These are phyloP conservation scores for Pelargonium fulgidum DNA, from an alignment of 441 rosid species.

Conservation along the genomic window DNA sequence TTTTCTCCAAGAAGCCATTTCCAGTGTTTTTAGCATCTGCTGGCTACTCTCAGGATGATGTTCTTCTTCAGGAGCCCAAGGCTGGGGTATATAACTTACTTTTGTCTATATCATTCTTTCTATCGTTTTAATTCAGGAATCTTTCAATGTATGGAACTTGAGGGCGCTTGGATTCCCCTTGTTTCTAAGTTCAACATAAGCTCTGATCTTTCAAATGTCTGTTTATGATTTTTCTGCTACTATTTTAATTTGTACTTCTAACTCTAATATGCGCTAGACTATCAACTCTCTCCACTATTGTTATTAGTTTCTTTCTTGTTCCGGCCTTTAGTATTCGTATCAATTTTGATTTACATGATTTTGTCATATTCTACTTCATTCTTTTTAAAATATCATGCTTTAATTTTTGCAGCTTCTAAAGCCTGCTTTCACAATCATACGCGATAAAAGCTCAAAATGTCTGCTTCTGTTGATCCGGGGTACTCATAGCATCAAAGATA, in stretches of 20 bases:
- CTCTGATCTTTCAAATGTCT: neutral
- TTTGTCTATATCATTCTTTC: neutral
- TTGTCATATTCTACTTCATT: conserved; percentile 14
- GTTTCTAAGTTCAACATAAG: neutral
- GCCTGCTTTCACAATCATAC: conserved; percentile 89
- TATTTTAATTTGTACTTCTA: neutral
- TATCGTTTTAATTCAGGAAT: neutral
- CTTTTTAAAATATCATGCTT: conserved; percentile 2
- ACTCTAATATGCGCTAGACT: neutral
- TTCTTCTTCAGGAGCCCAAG: conserved; percentile 85
- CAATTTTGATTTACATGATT: neutral
- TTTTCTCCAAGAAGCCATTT: conserved; percentile 90
- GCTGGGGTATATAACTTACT: conserved; percentile 60
- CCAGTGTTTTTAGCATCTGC: conserved; percentile 71
- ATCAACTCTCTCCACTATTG: neutral
- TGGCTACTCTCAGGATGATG: conserved; percentile 62
- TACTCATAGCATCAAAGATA: conserved; percentile 92
- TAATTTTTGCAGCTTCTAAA: conserved; percentile 61
- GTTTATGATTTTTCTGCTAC: neutral
- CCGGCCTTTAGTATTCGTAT: neutral
- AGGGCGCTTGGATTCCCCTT: neutral
- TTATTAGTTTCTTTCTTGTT: neutral
- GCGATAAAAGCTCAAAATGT: conserved; percentile 54
- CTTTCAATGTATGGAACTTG: neutral
- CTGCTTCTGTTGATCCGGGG: conserved; percentile 85